Percentiles rank a stretch among this genome's conserved stretches.
Conservation (phyloP, 75 land plant genomes). For the Cunninghamia lanceolata region DNA sequence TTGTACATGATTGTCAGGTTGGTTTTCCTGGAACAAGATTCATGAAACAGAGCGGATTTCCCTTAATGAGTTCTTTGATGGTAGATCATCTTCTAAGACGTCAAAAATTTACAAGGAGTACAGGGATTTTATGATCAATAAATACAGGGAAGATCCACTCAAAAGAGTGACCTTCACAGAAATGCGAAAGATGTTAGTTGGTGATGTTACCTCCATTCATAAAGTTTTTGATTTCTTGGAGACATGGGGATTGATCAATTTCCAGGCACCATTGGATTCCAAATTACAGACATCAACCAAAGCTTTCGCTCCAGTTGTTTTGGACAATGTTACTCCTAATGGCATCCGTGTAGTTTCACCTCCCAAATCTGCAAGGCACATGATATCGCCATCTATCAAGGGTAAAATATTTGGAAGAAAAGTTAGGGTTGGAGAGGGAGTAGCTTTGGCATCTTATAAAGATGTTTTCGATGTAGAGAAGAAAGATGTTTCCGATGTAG, state of each 20-base stretch:
- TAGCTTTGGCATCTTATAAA: slow-evolving; percentile 50
- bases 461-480: slow-evolving; percentile 37
- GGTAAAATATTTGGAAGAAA: slow-evolving; percentile 11
- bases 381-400: background rate
- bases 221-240: slow-evolving; percentile 79
- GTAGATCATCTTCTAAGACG: slow-evolving; percentile 59
- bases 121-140: slow-evolving; percentile 90
- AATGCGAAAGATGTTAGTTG: slow-evolving; percentile 71
- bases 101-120: slow-evolving; percentile 93
- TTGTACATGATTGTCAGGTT: slow-evolving; percentile 44
- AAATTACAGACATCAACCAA: slow-evolving; percentile 5
- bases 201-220: slow-evolving; percentile 66
- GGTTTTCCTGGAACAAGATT: slow-evolving; percentile 86
- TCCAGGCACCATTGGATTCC: slow-evolving; percentile 26
- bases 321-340: slow-evolving; percentile 43
- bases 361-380: slow-evolving; percentile 26
- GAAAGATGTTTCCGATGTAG: slow-evolving; percentile 40
- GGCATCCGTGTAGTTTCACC: slow-evolving; percentile 48
- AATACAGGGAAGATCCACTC: slow-evolving; percentile 78
- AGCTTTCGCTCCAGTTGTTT: slow-evolving; percentile 9
- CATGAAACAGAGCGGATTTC: slow-evolving; percentile 67
- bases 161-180: slow-evolving; percentile 78
- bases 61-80: slow-evolving; percentile 83
- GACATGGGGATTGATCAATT: slow-evolving; percentile 85
- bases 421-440: slow-evolving; percentile 20